phyloP scores from a whole-genome alignment of 2,329 filamentous ascomycete species.

The Hymenoscyphus fraxineus region DNA sequence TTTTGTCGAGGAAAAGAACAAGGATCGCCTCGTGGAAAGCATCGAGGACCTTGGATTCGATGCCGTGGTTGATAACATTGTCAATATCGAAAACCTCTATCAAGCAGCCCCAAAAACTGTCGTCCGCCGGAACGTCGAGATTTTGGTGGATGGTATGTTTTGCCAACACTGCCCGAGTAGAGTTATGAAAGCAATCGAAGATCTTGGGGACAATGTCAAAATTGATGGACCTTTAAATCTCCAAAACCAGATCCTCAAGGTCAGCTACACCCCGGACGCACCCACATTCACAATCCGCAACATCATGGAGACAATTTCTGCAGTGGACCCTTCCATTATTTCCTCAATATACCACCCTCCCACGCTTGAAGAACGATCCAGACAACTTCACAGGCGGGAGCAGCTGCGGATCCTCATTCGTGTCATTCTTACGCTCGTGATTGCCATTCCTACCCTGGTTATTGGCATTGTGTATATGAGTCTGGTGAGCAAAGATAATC shows the following conservation, averaged over 20 bases:
- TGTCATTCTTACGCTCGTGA: conserved; percentile 63
- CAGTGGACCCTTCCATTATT: conserved; percentile 61
- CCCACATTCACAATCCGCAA: conserved; percentile 71
- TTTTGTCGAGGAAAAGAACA: conserved; percentile 43
- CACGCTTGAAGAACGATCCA: conserved; percentile 77
- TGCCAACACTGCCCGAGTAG: conserved; percentile 66
- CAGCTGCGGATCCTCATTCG: conserved; percentile 65
- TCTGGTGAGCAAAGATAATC: conserved; percentile 59
- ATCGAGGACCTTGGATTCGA: conserved; percentile 66
- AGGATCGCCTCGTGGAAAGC: conserved; percentile 42
- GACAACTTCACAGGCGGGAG: conserved; percentile 66
- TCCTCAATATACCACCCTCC: conserved; percentile 74
- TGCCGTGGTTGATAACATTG: conserved; percentile 53
- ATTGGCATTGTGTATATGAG: conserved; percentile 92
- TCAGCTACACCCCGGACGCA: conserved; percentile 66
- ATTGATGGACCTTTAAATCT: conserved; percentile 54
- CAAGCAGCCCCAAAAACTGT: conserved; percentile 6
- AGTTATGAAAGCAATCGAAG: conserved; percentile 50
- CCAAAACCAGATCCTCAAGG: conserved; percentile 61
- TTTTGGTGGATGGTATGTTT: conserved; percentile 69
- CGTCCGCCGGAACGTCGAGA: conserved; percentile 46
- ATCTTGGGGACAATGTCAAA: conserved; percentile 45
- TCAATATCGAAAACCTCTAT: conserved; percentile 32
- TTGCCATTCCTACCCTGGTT: conserved; percentile 78
- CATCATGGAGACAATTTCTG: conserved; percentile 65